Evolutionary conservation across 148 eudicot species (phyloP).

Genomic region (Polygonum aviculare): DNA sequence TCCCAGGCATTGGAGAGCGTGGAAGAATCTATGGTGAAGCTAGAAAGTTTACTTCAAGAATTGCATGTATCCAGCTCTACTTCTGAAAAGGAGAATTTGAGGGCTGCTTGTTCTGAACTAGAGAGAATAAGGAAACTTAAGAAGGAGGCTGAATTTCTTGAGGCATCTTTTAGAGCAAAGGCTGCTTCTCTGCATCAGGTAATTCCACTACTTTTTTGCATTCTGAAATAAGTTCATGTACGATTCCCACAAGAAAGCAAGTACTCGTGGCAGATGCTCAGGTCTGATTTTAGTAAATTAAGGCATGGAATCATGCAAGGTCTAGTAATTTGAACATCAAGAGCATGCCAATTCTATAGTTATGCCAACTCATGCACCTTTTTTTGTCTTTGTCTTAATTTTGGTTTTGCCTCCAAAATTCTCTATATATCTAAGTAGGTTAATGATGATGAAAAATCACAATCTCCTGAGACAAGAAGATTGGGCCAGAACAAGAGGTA

Average conservation of each 20-base stretch:
- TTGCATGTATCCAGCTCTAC: conserved; percentile 81
- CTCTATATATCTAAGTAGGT: conserved; percentile 6
- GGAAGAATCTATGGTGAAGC: conserved; percentile 77
- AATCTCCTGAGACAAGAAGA: conserved; percentile 10
- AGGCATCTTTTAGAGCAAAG: conserved; percentile 97
- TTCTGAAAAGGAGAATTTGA: conserved; percentile 87
- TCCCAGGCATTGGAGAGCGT: conserved; percentile 84
- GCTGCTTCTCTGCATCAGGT: conserved; percentile 92
- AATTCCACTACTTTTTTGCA: neutral
- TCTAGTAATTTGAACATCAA: neutral
- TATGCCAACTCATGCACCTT: neutral
- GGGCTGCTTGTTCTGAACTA: conserved; percentile 99
- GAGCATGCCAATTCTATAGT: neutral
- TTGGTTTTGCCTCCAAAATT: neutral
- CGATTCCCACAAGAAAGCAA: neutral
- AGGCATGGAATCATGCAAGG: neutral
- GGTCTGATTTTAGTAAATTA: neutral
- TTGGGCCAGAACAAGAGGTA: conserved; percentile 38
- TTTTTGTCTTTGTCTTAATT: neutral
- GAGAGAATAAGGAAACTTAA: conserved; percentile 90
- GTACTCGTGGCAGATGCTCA: neutral
- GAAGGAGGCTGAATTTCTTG: conserved; percentile 98
- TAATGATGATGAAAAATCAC: conserved; percentile 4
- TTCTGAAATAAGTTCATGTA: neutral
- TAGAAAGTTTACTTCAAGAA: conserved; percentile 88